Evolutionary conservation across 768 basidiomycete species (phyloP), one percentile per base, ranked within the genome.

Genomic region (Terana coerulea): DNA sequence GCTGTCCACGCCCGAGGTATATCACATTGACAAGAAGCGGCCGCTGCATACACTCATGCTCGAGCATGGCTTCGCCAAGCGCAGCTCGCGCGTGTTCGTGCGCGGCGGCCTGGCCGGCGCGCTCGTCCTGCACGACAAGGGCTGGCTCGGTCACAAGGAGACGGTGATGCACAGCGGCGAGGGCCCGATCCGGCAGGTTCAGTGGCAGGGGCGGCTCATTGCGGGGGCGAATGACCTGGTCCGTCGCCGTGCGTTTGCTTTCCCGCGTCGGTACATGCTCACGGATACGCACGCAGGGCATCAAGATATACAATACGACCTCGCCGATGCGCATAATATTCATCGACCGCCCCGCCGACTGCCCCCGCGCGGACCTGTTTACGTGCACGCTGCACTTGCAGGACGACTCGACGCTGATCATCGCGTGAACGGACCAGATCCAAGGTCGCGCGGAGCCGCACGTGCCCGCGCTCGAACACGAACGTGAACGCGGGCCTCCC

Each of bases 161-260:
- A 90, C 86, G 0, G 67, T 86, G 5, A 65, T 97, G 17, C 86
- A 93, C 62, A 75, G 73, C 30, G 89, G 87, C 3, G 97, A 98
- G 69, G 97, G 95, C 10, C 91, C 97, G 0, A 91, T 99, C 47
- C 98, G 94, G 93, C 83, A 85, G 46, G 82, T 86, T 9, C 78
- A 86, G 51, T 98, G 97, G 97, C 75, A 83, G 61, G 86, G 84
- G 1, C 79, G 79, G 42, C 73, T 97, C 26, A 92, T 98, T 58
- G 94, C 93, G 0, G 98, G 97, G 97, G 92, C 95, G 3, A 97
- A 94, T 59, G 97, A 99, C 64, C 59, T 83, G 36, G 92, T 93
- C 56, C 62, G 84, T 67, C 21, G 42, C 29, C 14, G 5, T 12
- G 11, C 15, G n/a, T 5, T 3, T 1, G 15, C n/a, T 5, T 1